Evolutionary conservation across 1,139 yeast species (phyloP).

Genomic region (Spencermartinsiella ligniputridi): DNA sequence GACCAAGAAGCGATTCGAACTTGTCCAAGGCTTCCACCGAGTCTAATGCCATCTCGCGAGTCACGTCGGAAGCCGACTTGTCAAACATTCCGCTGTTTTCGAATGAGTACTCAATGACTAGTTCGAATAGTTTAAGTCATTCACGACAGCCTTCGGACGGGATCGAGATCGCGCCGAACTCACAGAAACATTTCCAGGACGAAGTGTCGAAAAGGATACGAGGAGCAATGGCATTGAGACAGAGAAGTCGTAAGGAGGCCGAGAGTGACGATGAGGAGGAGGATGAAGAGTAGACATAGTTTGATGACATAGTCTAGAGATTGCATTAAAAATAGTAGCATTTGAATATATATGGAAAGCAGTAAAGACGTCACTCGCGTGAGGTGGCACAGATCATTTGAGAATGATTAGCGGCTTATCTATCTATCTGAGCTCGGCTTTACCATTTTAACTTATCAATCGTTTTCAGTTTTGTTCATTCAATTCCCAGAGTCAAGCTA

Average conservation of each 20-base stretch:
- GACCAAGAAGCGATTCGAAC: constrained; percentile 13
- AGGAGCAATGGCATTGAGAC: constrained; percentile 23
- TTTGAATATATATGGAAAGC: no score
- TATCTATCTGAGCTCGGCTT: no score
- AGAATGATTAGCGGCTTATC: no score
- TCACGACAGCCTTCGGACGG: constrained; percentile 7
- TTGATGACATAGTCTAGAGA: not conserved
- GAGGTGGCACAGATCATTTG: no score
- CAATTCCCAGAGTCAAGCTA: no score
- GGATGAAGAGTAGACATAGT: no score
- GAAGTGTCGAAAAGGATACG: constrained; percentile 29
- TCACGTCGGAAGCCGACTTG: constrained; percentile 50
- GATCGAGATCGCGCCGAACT: constrained; percentile 94
- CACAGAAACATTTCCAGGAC: constrained; percentile 43
- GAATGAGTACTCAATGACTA: constrained; percentile 8
- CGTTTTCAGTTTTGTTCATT: no score
- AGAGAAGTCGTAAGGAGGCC: not conserved
- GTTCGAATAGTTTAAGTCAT: constrained; percentile 10
- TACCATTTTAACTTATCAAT: no score
- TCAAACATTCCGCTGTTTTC: constrained; percentile 52
- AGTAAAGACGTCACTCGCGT: no score
- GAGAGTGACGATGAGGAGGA: not conserved
- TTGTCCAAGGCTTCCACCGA: constrained; percentile 23
- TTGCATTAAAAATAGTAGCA: not conserved
- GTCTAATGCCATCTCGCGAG: constrained; percentile 51